phyloP scores from a whole-genome alignment of 2,329 filamentous ascomycete species.

The Xylaria sp. region DNA sequence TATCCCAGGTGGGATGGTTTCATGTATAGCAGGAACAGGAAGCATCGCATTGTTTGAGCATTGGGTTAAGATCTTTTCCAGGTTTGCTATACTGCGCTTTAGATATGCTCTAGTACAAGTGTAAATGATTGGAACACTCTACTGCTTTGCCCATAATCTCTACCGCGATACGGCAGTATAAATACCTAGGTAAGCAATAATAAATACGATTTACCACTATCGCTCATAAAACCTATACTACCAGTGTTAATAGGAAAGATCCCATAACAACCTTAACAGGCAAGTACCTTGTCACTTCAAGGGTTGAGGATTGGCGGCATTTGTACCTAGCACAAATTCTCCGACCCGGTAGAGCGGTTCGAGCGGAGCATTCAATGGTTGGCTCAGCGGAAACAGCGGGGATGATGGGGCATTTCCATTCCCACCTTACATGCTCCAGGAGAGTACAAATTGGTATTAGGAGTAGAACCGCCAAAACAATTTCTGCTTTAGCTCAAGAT shows the following conservation, averaged over 20 bases:
- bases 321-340: not conserved
- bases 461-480: not conserved
- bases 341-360: conserved; percentile 29
- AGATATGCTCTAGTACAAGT: no score
- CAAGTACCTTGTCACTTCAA: conserved; percentile 1
- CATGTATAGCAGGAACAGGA: not conserved
- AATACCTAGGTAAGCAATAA: no score
- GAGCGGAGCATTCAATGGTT: conserved; percentile 17
- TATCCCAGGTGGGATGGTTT: not conserved
- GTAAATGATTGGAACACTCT: no score
- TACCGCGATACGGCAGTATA: no score
- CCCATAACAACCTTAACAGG: not conserved
- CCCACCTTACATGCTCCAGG: not conserved
- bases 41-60: not conserved
- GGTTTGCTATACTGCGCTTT: no score
- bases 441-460: not conserved
- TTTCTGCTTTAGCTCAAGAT: not conserved
- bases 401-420: not conserved
- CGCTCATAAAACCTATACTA: no score
- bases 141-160: not conserved
- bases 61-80: no score
- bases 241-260: not conserved
- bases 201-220: no score
- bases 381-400: not conserved
- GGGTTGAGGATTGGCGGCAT: not conserved